Conservation (phyloP, 192 early-diverging fungal species). For the Backusella parvicylindrica region DNA sequence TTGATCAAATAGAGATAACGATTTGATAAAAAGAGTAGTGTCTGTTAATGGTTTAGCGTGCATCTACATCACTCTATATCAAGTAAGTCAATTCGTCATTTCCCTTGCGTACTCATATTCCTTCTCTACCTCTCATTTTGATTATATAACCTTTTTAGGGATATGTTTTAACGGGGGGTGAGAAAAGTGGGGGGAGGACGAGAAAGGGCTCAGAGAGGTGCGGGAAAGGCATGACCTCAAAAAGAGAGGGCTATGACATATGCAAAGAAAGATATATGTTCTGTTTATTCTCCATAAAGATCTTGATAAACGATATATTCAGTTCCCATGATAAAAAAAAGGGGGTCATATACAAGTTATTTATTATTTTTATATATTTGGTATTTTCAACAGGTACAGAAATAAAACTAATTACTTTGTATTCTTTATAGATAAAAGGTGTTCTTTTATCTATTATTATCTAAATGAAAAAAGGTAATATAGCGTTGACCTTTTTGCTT, state of each 20-base stretch:
- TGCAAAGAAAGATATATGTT: neutral
- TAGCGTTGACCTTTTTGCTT: neutral
- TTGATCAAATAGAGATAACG: slow-evolving; percentile 14
- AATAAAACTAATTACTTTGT: too few species aligned
- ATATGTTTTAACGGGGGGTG: neutral
- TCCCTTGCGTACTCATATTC: neutral
- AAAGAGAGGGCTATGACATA: neutral
- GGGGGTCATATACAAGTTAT: too few species aligned
- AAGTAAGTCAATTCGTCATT: neutral
- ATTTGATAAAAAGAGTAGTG: neutral
- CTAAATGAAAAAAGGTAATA: neutral
- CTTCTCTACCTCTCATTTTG: neutral
- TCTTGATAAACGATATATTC: too few species aligned
- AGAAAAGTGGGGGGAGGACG: too few species aligned
- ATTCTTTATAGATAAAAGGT: too few species aligned
- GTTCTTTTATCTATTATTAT: too few species aligned
- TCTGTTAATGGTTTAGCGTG: neutral
- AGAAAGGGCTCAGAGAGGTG: neutral
- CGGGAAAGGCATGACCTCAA: neutral
- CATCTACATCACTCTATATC: slow-evolving; percentile 3
- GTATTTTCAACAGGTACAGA: too few species aligned
- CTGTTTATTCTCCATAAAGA: neutral
- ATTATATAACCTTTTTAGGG: neutral
- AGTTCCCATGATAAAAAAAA: too few species aligned
- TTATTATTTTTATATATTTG: too few species aligned